These are phyloP conservation scores for Tilletia caries DNA, from an alignment of 1,284 basidiomycete genomes.

Conservation along the genomic window DNA sequence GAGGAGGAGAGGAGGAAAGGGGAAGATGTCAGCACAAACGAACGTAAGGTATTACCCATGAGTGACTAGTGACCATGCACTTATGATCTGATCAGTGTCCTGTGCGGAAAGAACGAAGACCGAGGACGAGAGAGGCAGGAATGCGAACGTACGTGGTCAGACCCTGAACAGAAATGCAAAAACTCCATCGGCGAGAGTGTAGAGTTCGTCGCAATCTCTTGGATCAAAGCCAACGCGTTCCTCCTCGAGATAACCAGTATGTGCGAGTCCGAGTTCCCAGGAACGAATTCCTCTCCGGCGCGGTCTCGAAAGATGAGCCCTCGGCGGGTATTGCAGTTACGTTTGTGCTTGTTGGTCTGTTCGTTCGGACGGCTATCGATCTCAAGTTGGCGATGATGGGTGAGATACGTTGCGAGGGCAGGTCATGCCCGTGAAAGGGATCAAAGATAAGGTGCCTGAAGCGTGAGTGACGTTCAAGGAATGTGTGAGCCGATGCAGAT, in stretches of 20 bases:
- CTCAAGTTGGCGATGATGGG: constrained; percentile 51
- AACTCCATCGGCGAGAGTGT: constrained; percentile 85
- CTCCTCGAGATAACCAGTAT: constrained; percentile 71
- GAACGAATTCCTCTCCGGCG: constrained; percentile 77
- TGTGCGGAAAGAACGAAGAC: too few species aligned
- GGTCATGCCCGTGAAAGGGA: constrained; percentile 50
- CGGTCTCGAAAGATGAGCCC: constrained; percentile 85
- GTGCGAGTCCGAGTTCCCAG: constrained; percentile 70
- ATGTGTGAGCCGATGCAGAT: too few species aligned
- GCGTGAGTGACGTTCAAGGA: too few species aligned
- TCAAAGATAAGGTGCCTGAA: constrained; percentile 49
- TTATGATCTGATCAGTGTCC: too few species aligned
- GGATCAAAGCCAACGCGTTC: constrained; percentile 71
- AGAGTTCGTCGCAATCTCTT: constrained; percentile 69
- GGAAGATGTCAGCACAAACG: too few species aligned
- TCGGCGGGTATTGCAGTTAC: constrained; percentile 78
- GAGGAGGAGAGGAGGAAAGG: too few species aligned
- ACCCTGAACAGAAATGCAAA: too few species aligned
- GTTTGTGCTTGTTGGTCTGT: constrained; percentile 76
- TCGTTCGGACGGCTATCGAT: constrained; percentile 65
- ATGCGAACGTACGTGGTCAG: too few species aligned
- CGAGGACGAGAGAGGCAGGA: too few species aligned
- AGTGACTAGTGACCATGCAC: too few species aligned
- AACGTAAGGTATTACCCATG: too few species aligned
- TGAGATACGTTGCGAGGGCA: constrained; percentile 48